Percentiles rank a stretch among this genome's conserved stretches.
phyloP scores from a whole-genome alignment of 2,329 filamentous ascomycete genomes.

The Phaeosphaeriaceae sp. region DNA sequence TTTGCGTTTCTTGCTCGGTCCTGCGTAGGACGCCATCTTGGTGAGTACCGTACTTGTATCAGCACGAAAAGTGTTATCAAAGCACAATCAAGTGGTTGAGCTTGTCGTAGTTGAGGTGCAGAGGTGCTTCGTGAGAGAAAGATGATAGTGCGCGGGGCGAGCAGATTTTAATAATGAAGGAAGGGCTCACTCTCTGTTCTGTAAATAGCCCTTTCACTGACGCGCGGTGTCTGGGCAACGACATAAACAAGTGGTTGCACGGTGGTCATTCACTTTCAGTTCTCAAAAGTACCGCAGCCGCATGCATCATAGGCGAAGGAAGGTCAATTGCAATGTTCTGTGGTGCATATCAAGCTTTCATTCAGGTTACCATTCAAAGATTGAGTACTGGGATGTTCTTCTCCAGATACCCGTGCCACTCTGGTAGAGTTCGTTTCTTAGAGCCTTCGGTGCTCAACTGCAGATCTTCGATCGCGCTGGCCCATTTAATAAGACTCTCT shows the following conservation, averaged over 20 bases:
- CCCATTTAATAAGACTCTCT: conserved; percentile 64
- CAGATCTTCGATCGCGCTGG: conserved; percentile 56
- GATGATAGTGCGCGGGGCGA: background rate
- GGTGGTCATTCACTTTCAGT: background rate
- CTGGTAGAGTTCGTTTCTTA: conserved; percentile 38
- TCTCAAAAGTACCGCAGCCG: too few species aligned
- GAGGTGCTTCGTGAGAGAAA: background rate
- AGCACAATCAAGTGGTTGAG: background rate
- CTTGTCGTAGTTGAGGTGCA: background rate
- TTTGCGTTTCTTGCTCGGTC: background rate
- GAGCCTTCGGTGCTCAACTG: conserved; percentile 24
- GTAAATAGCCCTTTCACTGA: background rate
- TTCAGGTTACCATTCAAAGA: conserved; percentile 7
- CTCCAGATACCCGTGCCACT: conserved; percentile 48
- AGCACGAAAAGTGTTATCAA: background rate
- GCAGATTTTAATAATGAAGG: background rate
- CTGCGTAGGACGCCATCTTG: background rate
- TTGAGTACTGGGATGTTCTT: conserved; percentile 48
- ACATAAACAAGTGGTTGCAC: background rate
- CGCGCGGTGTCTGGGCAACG: background rate
- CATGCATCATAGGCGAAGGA: background rate
- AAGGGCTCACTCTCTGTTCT: background rate
- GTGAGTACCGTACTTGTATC: background rate
- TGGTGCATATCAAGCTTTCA: background rate
- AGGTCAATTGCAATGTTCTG: background rate